phyloP scores from a whole-genome alignment of 2,329 filamentous ascomycete genomes.

The Proliferodiscus dingleyae region DNA sequence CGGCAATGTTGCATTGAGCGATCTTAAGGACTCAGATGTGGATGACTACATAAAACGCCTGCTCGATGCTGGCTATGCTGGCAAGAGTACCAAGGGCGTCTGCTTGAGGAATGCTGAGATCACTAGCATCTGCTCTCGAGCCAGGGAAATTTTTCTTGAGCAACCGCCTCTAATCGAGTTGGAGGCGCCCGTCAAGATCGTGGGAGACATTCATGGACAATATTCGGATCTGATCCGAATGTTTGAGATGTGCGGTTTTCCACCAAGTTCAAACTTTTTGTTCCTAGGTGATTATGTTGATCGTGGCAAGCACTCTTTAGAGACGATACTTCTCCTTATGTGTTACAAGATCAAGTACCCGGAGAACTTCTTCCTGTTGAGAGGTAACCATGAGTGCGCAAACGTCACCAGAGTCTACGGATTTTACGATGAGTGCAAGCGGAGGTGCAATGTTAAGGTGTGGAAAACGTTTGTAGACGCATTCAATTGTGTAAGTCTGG shows the following conservation, averaged over 20 bases:
- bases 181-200: constrained; percentile 93
- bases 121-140: constrained; percentile 83
- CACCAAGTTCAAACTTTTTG: constrained; percentile 84
- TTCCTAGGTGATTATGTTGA: constrained; percentile 97
- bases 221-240: constrained; percentile 94
- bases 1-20: constrained; percentile 71
- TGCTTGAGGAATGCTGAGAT: constrained; percentile 98
- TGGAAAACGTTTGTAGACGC: constrained; percentile 98
- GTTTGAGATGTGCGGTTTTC: constrained; percentile 98
- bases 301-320: constrained; percentile 89
- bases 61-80: constrained; percentile 89
- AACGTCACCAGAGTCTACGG: constrained; percentile 95
- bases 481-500: constrained; percentile 66
- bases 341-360: constrained; percentile 98
- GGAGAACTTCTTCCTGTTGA: constrained; percentile 92
- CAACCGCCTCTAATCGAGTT: constrained; percentile 91
- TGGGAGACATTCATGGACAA: constrained; percentile 93
- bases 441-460: constrained; percentile 91
- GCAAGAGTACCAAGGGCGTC: constrained; percentile 96
- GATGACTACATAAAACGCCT: constrained; percentile 97
- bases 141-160: constrained; percentile 81
- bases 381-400: constrained; percentile 94
- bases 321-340: constrained; percentile 86
- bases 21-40: constrained; percentile 87
- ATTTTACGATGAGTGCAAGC: constrained; percentile 98